A percentile compares a stretch with the other conserved stretches of the same genome.
These are phyloP conservation scores for Fomitopsis pinicola DNA, from an alignment of 1,284 basidiomycete species.

Conservation along the genomic window DNA sequence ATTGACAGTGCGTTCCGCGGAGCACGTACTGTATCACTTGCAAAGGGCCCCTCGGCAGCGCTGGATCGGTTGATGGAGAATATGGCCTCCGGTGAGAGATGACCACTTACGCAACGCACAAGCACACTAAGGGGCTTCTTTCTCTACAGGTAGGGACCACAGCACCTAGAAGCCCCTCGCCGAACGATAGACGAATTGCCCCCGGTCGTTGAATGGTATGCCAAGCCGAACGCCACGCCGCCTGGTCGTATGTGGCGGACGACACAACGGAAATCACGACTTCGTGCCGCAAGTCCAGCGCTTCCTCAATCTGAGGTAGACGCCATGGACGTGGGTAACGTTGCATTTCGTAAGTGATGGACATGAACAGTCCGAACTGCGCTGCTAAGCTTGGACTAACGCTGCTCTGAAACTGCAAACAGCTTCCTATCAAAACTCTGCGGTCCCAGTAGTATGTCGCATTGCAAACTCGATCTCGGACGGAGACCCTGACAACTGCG, in stretches of 20 bases:
- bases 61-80: neutral
- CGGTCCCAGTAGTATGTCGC: neutral
- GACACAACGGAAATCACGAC: slow-evolving; percentile 20
- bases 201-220: neutral
- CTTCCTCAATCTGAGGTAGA: slow-evolving; percentile 5
- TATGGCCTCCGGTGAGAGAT: neutral
- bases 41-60: neutral
- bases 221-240: slow-evolving; percentile 6
- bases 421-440: neutral
- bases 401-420: slow-evolving; percentile 3
- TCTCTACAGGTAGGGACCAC: neutral
- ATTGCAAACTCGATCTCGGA: neutral
- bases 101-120: neutral
- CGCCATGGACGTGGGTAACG: neutral
- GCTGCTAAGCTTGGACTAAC: slow-evolving; percentile 2
- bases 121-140: neutral
- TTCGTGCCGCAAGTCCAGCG: slow-evolving; percentile 18
- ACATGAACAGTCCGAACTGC: slow-evolving; percentile 3
- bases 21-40: neutral
- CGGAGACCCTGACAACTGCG: neutral
- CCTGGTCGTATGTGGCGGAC: slow-evolving; percentile 15
- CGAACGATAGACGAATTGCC: neutral
- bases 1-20: neutral
- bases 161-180: neutral
- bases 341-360: slow-evolving; percentile 4